A percentile compares a stretch with the other conserved stretches of the same genome.
phyloP scores from a whole-genome alignment of 2,329 filamentous ascomycete genomes.

The Arthrobotrys pseudoclavata region DNA sequence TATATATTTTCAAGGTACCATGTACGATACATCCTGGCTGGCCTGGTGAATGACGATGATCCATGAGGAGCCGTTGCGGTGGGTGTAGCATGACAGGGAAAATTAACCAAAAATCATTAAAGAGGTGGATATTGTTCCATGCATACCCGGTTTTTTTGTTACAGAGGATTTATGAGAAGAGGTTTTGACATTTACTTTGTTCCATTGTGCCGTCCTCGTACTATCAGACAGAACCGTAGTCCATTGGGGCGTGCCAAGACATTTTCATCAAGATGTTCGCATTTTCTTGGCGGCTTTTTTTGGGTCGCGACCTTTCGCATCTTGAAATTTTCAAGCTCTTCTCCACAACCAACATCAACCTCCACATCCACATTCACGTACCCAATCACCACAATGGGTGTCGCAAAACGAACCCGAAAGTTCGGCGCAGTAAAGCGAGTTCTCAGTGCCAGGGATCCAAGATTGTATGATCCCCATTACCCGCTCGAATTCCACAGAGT shows the following conservation, averaged over 20 bases:
- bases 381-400: constrained; percentile 75
- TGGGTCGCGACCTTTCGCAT: constrained; percentile 26
- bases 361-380: constrained; percentile 15
- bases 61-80: constrained; percentile 17
- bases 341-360: background rate
- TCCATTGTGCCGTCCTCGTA: background rate
- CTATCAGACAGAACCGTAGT: no score
- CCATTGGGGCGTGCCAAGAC: no score
- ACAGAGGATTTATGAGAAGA: constrained; percentile 20
- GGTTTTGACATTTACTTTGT: background rate
- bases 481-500: background rate
- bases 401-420: constrained; percentile 90
- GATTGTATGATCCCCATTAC: constrained; percentile 69
- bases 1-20: constrained; percentile 42
- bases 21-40: constrained; percentile 56
- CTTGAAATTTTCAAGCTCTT: constrained; percentile 35
- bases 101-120: background rate
- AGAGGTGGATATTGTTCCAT: constrained; percentile 34
- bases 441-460: constrained; percentile 83
- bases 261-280: background rate
- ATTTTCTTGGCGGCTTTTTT: constrained; percentile 21
- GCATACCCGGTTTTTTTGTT: constrained; percentile 2
- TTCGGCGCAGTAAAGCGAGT: constrained; percentile 88
- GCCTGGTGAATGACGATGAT: constrained; percentile 13
- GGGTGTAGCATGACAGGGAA: constrained; percentile 29